Evolutionary conservation across 2,329 filamentous ascomycete genomes (phyloP).

Genomic region (Colletotrichum siamense): DNA sequence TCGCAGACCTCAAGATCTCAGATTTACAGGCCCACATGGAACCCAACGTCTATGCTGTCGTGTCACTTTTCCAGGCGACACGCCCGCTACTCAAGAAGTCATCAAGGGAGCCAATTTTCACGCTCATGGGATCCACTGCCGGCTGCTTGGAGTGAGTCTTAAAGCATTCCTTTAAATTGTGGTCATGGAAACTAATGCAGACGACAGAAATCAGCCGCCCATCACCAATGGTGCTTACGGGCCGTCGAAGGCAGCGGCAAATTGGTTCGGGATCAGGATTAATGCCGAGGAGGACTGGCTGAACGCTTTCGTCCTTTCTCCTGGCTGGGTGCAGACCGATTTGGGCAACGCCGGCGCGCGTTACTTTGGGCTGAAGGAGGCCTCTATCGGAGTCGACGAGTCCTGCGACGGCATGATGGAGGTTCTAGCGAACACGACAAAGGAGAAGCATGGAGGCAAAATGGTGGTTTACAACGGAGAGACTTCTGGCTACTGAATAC

Average conservation of each 20-base stretch:
- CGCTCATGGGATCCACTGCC: neutral
- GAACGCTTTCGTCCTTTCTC: neutral
- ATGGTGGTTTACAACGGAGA: constrained; percentile 23
- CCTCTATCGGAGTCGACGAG: neutral
- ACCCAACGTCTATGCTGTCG: constrained; percentile 36
- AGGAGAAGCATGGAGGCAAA: constrained; percentile 28
- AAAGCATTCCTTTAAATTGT: too few relatives aligned
- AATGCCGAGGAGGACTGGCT: constrained; percentile 11
- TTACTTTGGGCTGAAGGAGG: neutral
- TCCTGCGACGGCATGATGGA: constrained; percentile 10
- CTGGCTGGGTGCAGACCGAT: constrained; percentile 5
- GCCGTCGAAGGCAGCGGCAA: neutral
- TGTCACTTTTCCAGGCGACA: constrained; percentile 27
- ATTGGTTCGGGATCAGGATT: constrained; percentile 1
- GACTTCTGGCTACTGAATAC: neutral
- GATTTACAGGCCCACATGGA: constrained; percentile 43
- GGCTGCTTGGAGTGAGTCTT: neutral
- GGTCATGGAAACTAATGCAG: neutral
- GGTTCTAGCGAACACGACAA: constrained; percentile 9
- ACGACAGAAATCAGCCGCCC: neutral
- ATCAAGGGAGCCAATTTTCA: neutral
- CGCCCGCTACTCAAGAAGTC: constrained; percentile 29
- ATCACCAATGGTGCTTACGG: neutral
- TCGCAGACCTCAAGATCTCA: constrained; percentile 36
- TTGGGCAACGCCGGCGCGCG: neutral